These are phyloP conservation scores for Heimioporus sp. DNA, from an alignment of 768 basidiomycete species.

Conservation along the genomic window DNA sequence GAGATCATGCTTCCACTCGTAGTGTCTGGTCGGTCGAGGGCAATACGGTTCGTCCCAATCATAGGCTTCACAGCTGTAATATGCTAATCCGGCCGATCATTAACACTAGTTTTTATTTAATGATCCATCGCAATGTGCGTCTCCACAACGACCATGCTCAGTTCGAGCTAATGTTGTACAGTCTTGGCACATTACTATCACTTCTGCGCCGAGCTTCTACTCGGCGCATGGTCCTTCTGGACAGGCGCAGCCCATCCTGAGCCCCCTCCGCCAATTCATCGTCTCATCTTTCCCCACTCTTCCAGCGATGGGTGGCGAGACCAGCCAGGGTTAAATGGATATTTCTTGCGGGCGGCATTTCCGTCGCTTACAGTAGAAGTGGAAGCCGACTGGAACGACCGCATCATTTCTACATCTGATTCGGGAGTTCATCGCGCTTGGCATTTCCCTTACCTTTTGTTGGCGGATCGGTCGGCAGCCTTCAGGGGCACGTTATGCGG, in stretches of 20 bases:
- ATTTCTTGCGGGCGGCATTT: constrained; percentile 72
- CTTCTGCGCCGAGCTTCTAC: constrained; percentile 76
- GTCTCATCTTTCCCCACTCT: constrained; percentile 70
- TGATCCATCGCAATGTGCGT: constrained; percentile 60
- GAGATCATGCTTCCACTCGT: constrained; percentile 39
- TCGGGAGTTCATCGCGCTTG: constrained; percentile 47
- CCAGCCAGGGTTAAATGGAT: constrained; percentile 70
- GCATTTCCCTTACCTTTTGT: constrained; percentile 67
- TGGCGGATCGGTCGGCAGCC: constrained; percentile 76
- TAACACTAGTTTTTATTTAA: constrained; percentile 52
- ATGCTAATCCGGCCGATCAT: constrained; percentile 5
- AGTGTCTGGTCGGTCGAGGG: constrained; percentile 69
- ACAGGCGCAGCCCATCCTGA: constrained; percentile 42
- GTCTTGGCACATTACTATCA: constrained; percentile 88
- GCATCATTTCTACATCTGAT: constrained; percentile 36
- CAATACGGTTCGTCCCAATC: constrained; percentile 55
- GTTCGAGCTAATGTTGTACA: constrained; percentile 7
- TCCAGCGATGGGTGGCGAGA: constrained; percentile 70
- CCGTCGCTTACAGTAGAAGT: constrained; percentile 70
- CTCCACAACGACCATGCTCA: neutral
- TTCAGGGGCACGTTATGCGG: constrained; percentile 67
- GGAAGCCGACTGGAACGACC: constrained; percentile 69
- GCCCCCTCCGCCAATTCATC: constrained; percentile 56
- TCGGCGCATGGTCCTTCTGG: constrained; percentile 78
- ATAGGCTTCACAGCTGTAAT: neutral